phyloP scores from a whole-genome alignment of 2,329 filamentous ascomycete species.

The Cordyceps cicadae region DNA sequence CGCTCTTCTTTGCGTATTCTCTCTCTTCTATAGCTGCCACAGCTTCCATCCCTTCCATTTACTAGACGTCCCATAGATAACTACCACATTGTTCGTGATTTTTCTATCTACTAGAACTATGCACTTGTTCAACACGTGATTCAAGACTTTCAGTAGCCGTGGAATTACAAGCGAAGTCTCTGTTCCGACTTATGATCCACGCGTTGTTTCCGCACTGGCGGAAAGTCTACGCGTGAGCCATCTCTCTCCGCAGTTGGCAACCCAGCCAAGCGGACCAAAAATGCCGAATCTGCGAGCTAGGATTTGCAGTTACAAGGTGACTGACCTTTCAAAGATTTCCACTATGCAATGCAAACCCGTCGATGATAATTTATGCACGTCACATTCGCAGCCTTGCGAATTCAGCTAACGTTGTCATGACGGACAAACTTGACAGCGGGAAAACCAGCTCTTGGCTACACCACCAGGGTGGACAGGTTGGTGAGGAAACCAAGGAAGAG shows the following conservation, averaged over 20 bases:
- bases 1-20: no score
- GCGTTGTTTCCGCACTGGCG: not conserved
- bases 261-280: not conserved
- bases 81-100: no score
- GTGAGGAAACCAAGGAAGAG: not conserved
- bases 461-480: not conserved
- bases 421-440: not conserved
- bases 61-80: no score
- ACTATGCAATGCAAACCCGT: not conserved
- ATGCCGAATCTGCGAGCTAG: not conserved
- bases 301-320: not conserved
- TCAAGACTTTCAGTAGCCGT: no score
- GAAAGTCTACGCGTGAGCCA: not conserved
- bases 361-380: not conserved
- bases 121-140: no score
- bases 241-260: no score
- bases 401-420: not conserved
- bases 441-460: not conserved
- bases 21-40: no score
- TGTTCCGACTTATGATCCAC: no score
- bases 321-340: not conserved
- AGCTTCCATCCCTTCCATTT: no score
- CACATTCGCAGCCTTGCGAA: not conserved
- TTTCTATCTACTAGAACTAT: no score
- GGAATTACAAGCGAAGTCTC: no score